phyloP scores from a whole-genome alignment of 129 eudicot species.

The Dittrichia graveolens region DNA sequence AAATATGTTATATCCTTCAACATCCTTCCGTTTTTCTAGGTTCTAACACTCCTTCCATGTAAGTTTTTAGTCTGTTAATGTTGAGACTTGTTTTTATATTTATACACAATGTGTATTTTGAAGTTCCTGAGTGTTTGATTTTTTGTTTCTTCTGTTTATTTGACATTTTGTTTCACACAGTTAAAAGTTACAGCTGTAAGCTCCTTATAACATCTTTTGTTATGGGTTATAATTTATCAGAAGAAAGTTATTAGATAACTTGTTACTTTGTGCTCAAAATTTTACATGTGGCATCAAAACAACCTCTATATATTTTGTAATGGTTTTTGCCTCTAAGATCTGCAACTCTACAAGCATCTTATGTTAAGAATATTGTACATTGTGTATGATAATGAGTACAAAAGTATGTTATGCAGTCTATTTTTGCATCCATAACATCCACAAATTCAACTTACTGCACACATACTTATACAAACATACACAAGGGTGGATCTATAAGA shows the following conservation, averaged over 20 bases:
- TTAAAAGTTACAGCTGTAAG: background rate
- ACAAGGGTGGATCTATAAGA: too few species aligned
- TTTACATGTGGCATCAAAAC: too few species aligned
- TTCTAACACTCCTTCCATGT: conserved; percentile 18
- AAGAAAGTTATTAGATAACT: background rate
- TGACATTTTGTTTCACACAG: conserved; percentile 13
- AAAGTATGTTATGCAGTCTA: too few species aligned
- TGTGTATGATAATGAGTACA: too few species aligned
- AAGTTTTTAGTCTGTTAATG: conserved; percentile 21
- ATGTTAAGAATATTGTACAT: too few species aligned
- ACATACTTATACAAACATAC: too few species aligned
- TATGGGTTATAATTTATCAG: background rate
- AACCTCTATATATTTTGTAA: too few species aligned
- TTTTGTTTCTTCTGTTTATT: conserved; percentile 11
- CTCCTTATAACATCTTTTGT: background rate
- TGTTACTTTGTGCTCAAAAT: background rate
- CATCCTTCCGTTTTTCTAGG: background rate
- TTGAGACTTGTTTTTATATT: conserved; percentile 18
- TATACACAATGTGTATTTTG: conserved; percentile 28
- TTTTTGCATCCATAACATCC: too few species aligned
- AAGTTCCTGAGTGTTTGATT: background rate
- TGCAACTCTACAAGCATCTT: too few species aligned
- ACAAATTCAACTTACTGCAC: too few species aligned
- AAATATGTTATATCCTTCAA: conserved; percentile 1
- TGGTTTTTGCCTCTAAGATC: too few species aligned